Evolutionary conservation across 805 yeast genomes (phyloP), one percentile per base, ranked within the genome.

Genomic region (Candida insectorum): DNA sequence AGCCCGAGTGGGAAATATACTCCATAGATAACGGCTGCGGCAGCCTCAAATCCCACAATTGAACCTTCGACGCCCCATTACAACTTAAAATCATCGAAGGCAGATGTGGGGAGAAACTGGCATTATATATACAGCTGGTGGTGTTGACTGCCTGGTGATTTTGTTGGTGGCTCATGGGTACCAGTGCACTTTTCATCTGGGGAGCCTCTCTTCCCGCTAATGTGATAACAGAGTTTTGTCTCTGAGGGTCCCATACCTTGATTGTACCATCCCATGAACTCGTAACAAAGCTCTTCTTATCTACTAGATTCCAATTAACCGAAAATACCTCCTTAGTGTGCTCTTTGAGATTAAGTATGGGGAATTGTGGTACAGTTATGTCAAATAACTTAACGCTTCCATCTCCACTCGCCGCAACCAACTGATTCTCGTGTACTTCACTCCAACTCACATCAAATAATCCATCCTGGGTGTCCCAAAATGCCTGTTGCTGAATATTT

Each of bases 191-290:
- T n/a, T 7, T 15, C 7, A 8, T 56, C 54, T 38, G 24, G 60
- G 33, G 46, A 60, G 37, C 59, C 52, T 45, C 65, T 62, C 52
- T 56, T 51, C 47, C 64, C 19, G 22, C 33, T 27, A 86, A 62
- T 0, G 89, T 81, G 36, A 78, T 30, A 35, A 85, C 41, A 16
- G 87, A 76, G 13, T 68, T 61, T 18, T 56, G 60, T 36, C 88
- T 64, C 24, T 58, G 56, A 0, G 93, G 88, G 0, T 79, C 57
- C 95, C 95, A 85, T 7, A 86, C 51, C 56, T 85, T 86, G 24
- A 89, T 73, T 0, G 83, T 65, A 0, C 97, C 96, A 56, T 91
- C 97, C 97, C 97, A 91, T 6, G 95, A 82, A 17, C 89, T 74
- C 13, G 91, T 73, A 24, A 82, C 78, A 57, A 91, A 85, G 12